Percentiles rank a stretch among this genome's conserved stretches.
Conservation (phyloP, 164 flowering plant species). For the Vitis labrusca region DNA sequence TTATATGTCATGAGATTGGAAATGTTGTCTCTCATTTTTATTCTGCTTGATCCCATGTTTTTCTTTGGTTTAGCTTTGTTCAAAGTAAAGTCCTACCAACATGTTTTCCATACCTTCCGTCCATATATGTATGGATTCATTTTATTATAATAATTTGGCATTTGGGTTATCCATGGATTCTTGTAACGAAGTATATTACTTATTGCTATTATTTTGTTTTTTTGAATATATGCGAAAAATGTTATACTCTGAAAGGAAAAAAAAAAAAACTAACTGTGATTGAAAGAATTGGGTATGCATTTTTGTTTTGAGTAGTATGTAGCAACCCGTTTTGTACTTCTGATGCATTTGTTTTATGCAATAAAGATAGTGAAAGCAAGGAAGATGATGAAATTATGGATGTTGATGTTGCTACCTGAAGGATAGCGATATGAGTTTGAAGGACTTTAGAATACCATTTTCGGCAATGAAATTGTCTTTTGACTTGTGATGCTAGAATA, state of each 20-base stretch:
- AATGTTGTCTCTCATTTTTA: too few species aligned
- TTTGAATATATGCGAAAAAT: too few species aligned
- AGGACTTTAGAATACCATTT: neutral
- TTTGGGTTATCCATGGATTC: too few species aligned
- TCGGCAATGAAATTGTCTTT: neutral
- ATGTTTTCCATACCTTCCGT: too few species aligned
- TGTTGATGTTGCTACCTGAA: slow-evolving; percentile 56
- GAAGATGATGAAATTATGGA: slow-evolving; percentile 60
- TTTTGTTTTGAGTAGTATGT: neutral
- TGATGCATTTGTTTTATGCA: slow-evolving; percentile 7
- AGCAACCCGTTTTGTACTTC: neutral
- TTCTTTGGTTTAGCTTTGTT: too few species aligned
- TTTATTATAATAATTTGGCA: too few species aligned
- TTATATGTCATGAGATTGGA: too few species aligned
- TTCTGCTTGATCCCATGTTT: too few species aligned
- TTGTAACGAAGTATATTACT: too few species aligned
- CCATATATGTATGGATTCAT: too few species aligned
- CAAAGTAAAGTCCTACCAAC: too few species aligned
- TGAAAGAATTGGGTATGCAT: neutral
- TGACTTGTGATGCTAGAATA: slow-evolving; percentile 1
- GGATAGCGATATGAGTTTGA: slow-evolving; percentile 56
- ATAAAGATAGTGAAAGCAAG: slow-evolving; percentile 46
- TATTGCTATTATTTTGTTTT: neutral
- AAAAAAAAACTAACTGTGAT: neutral
- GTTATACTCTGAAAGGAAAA: too few species aligned